Evolutionary conservation across 2,329 filamentous ascomycete genomes (phyloP).

Genomic region (Fusarium beomiforme): DNA sequence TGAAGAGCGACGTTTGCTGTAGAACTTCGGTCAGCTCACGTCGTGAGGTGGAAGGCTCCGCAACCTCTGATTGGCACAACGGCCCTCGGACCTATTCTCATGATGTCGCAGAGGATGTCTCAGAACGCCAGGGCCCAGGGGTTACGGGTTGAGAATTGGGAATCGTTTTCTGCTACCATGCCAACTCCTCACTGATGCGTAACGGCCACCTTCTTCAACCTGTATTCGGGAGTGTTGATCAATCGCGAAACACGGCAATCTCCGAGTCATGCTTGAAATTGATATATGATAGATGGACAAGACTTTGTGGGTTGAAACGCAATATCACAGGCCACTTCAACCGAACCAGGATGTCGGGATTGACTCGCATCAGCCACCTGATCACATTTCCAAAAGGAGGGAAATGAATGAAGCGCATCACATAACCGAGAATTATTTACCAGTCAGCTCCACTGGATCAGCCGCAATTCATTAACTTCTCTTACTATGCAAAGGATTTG

Average conservation of each 20-base stretch:
- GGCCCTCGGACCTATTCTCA: background rate
- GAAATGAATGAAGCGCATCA: constrained; percentile 3
- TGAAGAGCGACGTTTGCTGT: background rate
- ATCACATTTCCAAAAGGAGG: background rate
- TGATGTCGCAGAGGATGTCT: background rate
- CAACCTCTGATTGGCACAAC: constrained; percentile 14
- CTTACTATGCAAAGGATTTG: background rate
- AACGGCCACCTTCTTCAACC: background rate
- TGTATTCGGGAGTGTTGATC: background rate
- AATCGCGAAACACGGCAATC: constrained; percentile 1
- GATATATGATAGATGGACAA: constrained; percentile 1
- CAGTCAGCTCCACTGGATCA: constrained; percentile 1
- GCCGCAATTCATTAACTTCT: background rate
- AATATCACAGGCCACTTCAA: background rate
- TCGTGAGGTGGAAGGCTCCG: background rate
- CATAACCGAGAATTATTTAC: constrained; percentile 3
- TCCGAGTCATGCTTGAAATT: background rate
- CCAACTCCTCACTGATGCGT: background rate
- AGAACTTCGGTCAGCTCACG: constrained; percentile 7
- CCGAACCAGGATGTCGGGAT: constrained; percentile 13
- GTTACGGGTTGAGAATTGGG: background rate
- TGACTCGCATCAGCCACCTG: constrained; percentile 23
- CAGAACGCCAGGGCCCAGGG: constrained; percentile 4
- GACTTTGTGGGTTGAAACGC: background rate
- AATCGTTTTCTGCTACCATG: background rate